Base-by-base conservation (phyloP, 139 green algal genomes). In the Spirogloea muscicola region DNA sequence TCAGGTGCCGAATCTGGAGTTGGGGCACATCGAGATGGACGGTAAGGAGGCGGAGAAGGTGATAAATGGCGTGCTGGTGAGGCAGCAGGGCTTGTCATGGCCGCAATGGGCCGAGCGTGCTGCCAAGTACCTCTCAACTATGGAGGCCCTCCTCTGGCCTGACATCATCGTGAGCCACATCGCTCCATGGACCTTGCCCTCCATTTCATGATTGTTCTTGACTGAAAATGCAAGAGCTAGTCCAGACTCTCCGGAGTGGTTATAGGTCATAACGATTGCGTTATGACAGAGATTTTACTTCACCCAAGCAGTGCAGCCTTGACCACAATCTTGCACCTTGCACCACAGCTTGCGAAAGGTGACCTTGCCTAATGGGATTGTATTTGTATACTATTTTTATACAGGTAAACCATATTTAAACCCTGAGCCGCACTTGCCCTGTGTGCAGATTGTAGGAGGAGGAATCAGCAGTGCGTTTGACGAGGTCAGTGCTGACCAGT, bases 1-100 rank as follows among this genome's bases (percentile, higher is more conserved):
- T 18, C 69, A 70, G 69, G 69, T 77, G 2, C 69, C 69, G 9
- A 77, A 77, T 33, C 27, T 69, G 58, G 69, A 77, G 57, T 3
- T 72, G 43, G 55, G 69, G 7, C 69, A 77, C 69, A 60, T 70
- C 10, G 69, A 68, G 69, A 9, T 68, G 34, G 69, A 77, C 9
- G 69, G 69, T 16, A 21, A 58, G 69, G 69, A 77, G 52, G 52
- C 55, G 18, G 69, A 68, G 52, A 21, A 31, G 37, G n/a, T n/a
- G 31, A 38, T 38, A n/a, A 57, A 52, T 25, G 52, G 69, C 42
- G 69, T 70, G 57, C 37, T 68, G 52, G 69, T 70, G 52, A 40
- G 68, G 69, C 33, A 27, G 2, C 16, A 41, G 1, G 13, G 36
- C 10, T 36, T 27, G 33, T 62, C 31, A 36, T 77, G 69, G 69